Base-by-base conservation (phyloP, 257 asterid species). In the Ilex aquifolium region DNA sequence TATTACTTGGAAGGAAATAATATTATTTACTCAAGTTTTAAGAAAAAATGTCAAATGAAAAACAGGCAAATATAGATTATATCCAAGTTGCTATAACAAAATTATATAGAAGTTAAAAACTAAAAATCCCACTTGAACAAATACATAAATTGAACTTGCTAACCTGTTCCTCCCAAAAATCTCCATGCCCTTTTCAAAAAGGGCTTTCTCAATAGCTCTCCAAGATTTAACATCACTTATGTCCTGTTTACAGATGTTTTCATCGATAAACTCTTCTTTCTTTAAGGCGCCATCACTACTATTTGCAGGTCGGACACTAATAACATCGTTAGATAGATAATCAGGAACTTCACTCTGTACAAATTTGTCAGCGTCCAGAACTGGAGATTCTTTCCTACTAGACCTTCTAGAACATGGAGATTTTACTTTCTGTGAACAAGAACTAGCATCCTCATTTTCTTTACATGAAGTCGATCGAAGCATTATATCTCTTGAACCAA, bases 151-250 rank as follows among this genome's bases (percentile, higher is more conserved):
- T 36, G 42, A 36, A 36, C 42, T 65, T 10, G 64, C 82, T 70
- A 61, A 93, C 99, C 99, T 89, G 95, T 80, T 87, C 66, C 75
- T 78, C 50, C 95, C 99, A 82, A 90, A 93, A 49, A 93, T 87
- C 81, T 77, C 89, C 36, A 87, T 53, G 46, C 99, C 99, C 83
- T 90, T 87, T 61, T 90, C 97, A 78, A 79, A 93, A 39, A 93
- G 85, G 60, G 92, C 83, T 77, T 82, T 87, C 64, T 93, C 99
- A 78, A 90, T 72, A 32, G 95, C 87, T 73, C 75, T 93, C 99
- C 99, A 93, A 66, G 71, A 65, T 71, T 64, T 74, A 69, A 76
- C 75, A 66, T 81, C 91, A 42, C 13, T 57, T 61, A 64, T 62
- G 61, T 86, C 91, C 57, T 66, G 85, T 60, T 65, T 84, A 61